Evolutionary conservation across 805 yeast genomes (phyloP).

Genomic region (Candida verbasci): DNA sequence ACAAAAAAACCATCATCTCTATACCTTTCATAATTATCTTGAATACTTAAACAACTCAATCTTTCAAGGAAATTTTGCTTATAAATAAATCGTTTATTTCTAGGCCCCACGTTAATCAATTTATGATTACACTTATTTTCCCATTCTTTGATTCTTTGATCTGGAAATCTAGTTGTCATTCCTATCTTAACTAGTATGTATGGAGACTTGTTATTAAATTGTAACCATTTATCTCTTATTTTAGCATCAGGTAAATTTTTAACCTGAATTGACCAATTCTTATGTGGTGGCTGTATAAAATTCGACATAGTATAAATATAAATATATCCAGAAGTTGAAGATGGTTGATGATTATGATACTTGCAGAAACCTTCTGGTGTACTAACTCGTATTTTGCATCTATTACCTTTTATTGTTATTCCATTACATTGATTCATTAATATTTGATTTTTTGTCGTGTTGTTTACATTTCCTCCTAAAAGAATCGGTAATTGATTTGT

Average conservation of each 20-base stretch:
- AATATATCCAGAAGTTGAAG: slow-evolving; percentile 32
- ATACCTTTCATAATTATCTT: slow-evolving; percentile 13
- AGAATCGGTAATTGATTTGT: no score
- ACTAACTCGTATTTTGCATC: slow-evolving; percentile 29
- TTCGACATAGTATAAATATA: slow-evolving; percentile 47
- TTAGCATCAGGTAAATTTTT: slow-evolving; percentile 22
- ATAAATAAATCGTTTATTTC: slow-evolving; percentile 8
- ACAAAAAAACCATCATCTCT: slow-evolving; percentile 33
- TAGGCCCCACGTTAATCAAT: slow-evolving; percentile 36
- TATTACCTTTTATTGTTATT: slow-evolving; percentile 33
- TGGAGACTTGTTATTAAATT: slow-evolving; percentile 30
- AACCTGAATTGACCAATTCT: slow-evolving; percentile 36
- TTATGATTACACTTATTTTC: slow-evolving; percentile 46
- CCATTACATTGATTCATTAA: slow-evolving; percentile 35
- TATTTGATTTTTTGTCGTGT: no score
- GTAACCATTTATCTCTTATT: slow-evolving; percentile 21
- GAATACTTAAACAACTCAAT: slow-evolving; percentile 4
- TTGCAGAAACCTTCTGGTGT: slow-evolving; percentile 23
- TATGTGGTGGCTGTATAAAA: slow-evolving; percentile 16
- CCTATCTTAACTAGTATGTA: slow-evolving; percentile 49
- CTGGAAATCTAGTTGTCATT: slow-evolving; percentile 45
- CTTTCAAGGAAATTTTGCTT: slow-evolving; percentile 7
- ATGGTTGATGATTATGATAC: slow-evolving; percentile 22
- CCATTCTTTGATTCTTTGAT: slow-evolving; percentile 47
- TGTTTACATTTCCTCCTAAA: no score